Evolutionary conservation across 805 yeast genomes (phyloP).

Genomic region (Candida suzukii): DNA sequence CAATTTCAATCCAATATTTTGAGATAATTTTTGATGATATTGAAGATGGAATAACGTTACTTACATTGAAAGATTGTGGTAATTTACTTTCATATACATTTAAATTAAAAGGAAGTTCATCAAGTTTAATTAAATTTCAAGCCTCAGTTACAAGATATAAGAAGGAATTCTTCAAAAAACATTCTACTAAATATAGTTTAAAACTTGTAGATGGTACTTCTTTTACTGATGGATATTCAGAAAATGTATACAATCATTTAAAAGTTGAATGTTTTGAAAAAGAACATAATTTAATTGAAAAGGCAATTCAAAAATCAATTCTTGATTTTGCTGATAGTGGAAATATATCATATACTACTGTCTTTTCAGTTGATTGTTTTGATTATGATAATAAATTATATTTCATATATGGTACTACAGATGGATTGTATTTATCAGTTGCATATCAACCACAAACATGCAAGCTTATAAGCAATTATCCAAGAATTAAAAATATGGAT

Average conservation of each 20-base stretch:
- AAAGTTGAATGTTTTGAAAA: neutral
- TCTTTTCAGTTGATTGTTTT: slow-evolving; percentile 27
- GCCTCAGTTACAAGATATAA: slow-evolving; percentile 13
- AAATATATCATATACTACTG: slow-evolving; percentile 1
- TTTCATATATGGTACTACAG: slow-evolving; percentile 50
- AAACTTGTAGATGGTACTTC: slow-evolving; percentile 16
- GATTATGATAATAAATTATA: slow-evolving; percentile 37
- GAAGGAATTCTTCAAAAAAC: slow-evolving; percentile 13
- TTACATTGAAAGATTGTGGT: slow-evolving; percentile 18
- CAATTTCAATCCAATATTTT: slow-evolving; percentile 23
- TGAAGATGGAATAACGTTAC: slow-evolving; percentile 11
- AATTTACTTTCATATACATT: slow-evolving; percentile 9
- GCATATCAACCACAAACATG: slow-evolving; percentile 37
- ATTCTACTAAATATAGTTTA: slow-evolving; percentile 12
- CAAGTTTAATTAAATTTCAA: slow-evolving; percentile 8
- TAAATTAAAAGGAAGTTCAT: neutral
- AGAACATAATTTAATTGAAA: neutral
- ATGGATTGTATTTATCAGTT: slow-evolving; percentile 56
- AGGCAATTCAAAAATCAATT: slow-evolving; percentile 8
- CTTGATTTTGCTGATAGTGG: neutral
- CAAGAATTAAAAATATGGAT: slow-evolving; percentile 51
- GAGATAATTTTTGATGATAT: slow-evolving; percentile 2
- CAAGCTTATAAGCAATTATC: slow-evolving; percentile 49
- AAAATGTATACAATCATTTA: neutral
- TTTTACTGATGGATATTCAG: slow-evolving; percentile 4